Percentiles rank a stretch among this genome's conserved stretches.
Conservation (phyloP, 345 rosid species). For the Corymbia maculata region DNA sequence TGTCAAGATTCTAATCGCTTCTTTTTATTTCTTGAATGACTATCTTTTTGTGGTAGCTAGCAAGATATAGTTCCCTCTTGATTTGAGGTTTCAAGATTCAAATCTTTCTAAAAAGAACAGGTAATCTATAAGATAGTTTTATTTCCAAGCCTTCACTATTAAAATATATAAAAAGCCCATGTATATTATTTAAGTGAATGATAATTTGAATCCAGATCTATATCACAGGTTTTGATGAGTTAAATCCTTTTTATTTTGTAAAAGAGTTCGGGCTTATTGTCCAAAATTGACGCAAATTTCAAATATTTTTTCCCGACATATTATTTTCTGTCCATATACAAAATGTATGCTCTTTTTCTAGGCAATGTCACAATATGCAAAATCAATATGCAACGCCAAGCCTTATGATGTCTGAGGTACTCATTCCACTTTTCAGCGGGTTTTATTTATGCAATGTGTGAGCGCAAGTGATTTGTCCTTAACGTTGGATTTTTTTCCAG, state of each 20-base stretch:
- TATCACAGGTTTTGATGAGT: not conserved
- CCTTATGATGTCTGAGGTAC: too few relatives aligned
- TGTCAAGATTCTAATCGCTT: not conserved
- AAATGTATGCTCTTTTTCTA: not conserved
- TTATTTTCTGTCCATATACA: not conserved
- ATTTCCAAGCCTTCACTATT: not conserved
- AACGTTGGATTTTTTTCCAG: too few relatives aligned
- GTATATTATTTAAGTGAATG: too few relatives aligned
- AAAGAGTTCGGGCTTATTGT: not conserved
- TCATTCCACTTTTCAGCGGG: too few relatives aligned
- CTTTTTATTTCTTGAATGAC: too few relatives aligned
- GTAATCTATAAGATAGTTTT: not conserved
- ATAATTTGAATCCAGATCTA: not conserved
- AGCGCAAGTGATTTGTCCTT: too few relatives aligned
- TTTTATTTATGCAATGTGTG: too few relatives aligned
- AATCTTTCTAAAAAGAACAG: not conserved
- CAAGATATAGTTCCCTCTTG: not conserved
- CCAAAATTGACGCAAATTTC: not conserved
- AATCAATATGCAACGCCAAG: not conserved
- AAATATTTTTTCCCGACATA: not conserved
- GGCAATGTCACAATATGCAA: not conserved
- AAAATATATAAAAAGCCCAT: not conserved
- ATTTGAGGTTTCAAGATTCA: not conserved
- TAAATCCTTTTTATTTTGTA: not conserved
- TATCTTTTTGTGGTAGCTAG: too few relatives aligned